phyloP scores from a whole-genome alignment of 768 basidiomycete genomes.

The Naganishia vishniacii region DNA sequence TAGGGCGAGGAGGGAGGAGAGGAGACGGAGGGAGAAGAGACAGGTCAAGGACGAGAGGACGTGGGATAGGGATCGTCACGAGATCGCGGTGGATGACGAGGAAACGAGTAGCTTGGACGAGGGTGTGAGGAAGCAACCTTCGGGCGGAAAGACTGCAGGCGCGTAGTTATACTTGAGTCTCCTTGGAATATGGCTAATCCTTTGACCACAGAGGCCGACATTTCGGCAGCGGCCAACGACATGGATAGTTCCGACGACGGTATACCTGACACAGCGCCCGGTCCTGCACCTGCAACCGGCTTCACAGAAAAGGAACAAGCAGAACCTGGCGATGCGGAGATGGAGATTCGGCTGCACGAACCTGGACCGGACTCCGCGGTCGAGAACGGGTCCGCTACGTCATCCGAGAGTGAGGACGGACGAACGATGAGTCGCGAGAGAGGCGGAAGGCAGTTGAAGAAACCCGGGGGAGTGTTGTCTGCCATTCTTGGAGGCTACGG shows the following conservation, averaged over 20 bases:
- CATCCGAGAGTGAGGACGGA: neutral
- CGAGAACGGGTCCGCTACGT: too few relatives aligned
- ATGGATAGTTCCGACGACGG: conserved; percentile 18
- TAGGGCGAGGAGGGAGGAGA: neutral
- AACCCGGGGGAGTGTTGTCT: neutral
- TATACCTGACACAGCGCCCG: conserved; percentile 11
- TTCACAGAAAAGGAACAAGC: conserved; percentile 8
- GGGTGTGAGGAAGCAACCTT: neutral
- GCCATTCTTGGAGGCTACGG: neutral
- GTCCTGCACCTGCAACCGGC: conserved; percentile 10
- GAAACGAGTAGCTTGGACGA: conserved; percentile 12
- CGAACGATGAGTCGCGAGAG: too few relatives aligned
- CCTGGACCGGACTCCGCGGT: neutral
- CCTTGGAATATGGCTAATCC: neutral
- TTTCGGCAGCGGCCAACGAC: neutral
- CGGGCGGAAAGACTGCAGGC: neutral
- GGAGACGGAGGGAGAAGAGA: neutral
- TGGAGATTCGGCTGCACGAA: neutral
- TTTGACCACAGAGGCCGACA: conserved; percentile 3
- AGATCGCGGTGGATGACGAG: neutral
- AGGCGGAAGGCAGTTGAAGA: neutral
- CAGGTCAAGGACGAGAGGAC: neutral
- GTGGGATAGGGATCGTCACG: neutral
- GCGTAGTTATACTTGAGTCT: neutral
- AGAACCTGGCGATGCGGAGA: neutral